phyloP scores from a whole-genome alignment of 208 protist genomes.

The Wallacemonas rigidus region DNA sequence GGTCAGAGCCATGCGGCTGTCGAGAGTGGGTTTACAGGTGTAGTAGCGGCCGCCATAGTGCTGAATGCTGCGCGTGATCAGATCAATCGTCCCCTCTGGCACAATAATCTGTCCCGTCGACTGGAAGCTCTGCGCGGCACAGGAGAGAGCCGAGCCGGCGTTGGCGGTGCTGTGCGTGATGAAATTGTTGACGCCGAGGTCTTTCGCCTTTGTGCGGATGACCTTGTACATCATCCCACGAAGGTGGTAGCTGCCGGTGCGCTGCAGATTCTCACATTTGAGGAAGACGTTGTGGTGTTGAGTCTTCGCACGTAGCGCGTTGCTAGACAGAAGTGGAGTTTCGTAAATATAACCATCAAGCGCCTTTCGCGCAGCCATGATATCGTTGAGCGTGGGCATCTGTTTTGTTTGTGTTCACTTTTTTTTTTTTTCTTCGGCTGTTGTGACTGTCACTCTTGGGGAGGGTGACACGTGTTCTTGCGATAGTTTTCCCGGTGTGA shows the following conservation, averaged over 20 bases:
- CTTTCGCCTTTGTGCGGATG: constrained; percentile 68
- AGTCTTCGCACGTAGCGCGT: constrained; percentile 45
- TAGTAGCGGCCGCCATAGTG: constrained; percentile 65
- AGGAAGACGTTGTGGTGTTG: constrained; percentile 59
- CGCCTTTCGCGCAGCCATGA: constrained; percentile 71
- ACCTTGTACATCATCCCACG: constrained; percentile 74
- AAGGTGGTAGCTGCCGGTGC: constrained; percentile 74
- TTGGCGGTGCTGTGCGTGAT: constrained; percentile 92
- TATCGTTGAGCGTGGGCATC: constrained; percentile 40
- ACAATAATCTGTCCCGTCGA: constrained; percentile 88
- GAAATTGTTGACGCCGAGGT: constrained; percentile 74
- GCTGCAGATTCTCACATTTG: constrained; percentile 84
- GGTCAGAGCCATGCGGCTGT: constrained; percentile 43
- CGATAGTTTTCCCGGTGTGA: too few species aligned
- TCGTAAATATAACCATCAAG: constrained; percentile 68
- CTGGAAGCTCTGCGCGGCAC: constrained; percentile 77
- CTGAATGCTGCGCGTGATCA: constrained; percentile 74
- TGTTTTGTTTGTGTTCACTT: not conserved
- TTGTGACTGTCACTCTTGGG: not conserved
- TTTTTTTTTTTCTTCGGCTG: not conserved
- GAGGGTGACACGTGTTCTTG: too few species aligned
- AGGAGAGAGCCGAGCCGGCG: constrained; percentile 90
- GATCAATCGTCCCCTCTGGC: constrained; percentile 65
- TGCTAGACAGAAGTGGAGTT: constrained; percentile 68
- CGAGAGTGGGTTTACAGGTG: constrained; percentile 47